These are phyloP conservation scores for Chaetoceros tenuissimus DNA, from an alignment of 108 stramenopile genomes.

Conservation along the genomic window DNA sequence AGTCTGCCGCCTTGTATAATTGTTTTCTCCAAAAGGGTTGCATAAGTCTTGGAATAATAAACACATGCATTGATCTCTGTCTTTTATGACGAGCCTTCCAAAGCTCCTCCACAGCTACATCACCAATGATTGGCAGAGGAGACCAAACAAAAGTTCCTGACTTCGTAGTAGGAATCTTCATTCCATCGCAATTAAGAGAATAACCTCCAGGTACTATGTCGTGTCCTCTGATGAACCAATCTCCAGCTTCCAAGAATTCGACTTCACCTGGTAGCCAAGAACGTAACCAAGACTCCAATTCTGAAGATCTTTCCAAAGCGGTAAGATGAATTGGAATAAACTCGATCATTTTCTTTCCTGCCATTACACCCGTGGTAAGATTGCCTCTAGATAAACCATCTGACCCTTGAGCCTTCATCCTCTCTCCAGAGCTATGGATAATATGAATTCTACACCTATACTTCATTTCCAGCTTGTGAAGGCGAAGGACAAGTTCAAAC, in stretches of 20 bases:
- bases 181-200: slow-evolving; percentile 4
- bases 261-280: not conserved
- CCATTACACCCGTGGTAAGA: slow-evolving; percentile 12
- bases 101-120: slow-evolving; percentile 17
- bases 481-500: slow-evolving; percentile 15
- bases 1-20: slow-evolving; percentile 13
- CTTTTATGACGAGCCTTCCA: slow-evolving; percentile 21
- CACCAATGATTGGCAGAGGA: slow-evolving; percentile 22
- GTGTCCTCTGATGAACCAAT: not conserved
- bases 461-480: slow-evolving; percentile 18
- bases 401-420: slow-evolving; percentile 34
- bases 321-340: slow-evolving; percentile 19
- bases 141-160: slow-evolving; percentile 14
- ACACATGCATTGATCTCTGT: slow-evolving; percentile 15
- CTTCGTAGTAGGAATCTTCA: not conserved
- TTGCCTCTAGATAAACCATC: slow-evolving; percentile 30
- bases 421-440: slow-evolving; percentile 19
- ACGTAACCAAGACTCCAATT: slow-evolving; percentile 11
- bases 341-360: slow-evolving; percentile 8
- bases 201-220: slow-evolving; percentile 10
- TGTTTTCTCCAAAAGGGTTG: slow-evolving; percentile 20
- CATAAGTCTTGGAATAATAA: slow-evolving; percentile 35
- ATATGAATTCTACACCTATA: slow-evolving; percentile 6
- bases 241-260: not conserved
- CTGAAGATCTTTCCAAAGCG: slow-evolving; percentile 14